Conservation (phyloP, 2,329 filamentous ascomycete species). For the Neurospora sp. region DNA sequence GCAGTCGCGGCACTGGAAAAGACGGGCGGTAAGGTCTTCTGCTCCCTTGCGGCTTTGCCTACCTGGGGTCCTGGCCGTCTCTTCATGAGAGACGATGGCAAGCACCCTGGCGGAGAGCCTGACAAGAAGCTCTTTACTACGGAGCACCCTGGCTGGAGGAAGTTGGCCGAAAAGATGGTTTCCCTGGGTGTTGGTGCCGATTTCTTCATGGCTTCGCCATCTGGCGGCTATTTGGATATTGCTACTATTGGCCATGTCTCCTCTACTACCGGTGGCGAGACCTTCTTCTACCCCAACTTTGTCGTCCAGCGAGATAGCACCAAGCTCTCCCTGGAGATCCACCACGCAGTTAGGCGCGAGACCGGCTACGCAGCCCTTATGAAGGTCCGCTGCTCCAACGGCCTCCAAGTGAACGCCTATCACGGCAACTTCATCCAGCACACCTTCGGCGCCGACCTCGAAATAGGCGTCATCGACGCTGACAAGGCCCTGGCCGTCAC, state of each 20-base stretch:
- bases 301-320: constrained; percentile 74
- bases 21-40: constrained; percentile 88
- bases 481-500: constrained; percentile 89
- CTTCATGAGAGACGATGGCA: constrained; percentile 78
- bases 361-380: constrained; percentile 93
- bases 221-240: constrained; percentile 84
- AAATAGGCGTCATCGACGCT: constrained; percentile 84
- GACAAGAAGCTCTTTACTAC: constrained; percentile 89
- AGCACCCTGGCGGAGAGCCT: constrained; percentile 73
- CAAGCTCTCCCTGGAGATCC: constrained; percentile 76
- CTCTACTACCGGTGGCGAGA: constrained; percentile 84
- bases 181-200: constrained; percentile 79
- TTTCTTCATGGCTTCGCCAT: constrained; percentile 87
- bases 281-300: constrained; percentile 96
- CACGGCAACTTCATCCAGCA: constrained; percentile 96
- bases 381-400: constrained; percentile 97
- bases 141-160: constrained; percentile 81
- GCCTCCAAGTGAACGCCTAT: constrained; percentile 85
- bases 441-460: constrained; percentile 86
- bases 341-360: constrained; percentile 76
- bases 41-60: constrained; percentile 75
- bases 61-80: constrained; percentile 85
- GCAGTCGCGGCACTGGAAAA: constrained; percentile 72
- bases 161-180: constrained; percentile 78
- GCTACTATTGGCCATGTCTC: constrained; percentile 85